Conservation (phyloP, 371 early-diverging fungal species). For the Mucor ambiguus region DNA sequence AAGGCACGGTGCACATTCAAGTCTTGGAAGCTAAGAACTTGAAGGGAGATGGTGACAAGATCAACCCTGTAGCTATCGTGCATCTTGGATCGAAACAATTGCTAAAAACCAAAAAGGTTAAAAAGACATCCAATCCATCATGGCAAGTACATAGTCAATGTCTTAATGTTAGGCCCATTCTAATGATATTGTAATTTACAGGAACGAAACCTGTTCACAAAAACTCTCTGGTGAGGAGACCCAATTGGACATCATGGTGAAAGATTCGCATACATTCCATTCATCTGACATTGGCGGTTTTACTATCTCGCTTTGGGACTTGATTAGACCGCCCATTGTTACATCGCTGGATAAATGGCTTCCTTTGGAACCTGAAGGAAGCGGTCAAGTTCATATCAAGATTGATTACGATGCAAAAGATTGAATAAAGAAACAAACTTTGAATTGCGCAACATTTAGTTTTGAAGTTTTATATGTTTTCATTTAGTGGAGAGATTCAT, state of each 20-base stretch:
- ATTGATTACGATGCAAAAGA: slow-evolving; percentile 22
- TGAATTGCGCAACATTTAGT: no score
- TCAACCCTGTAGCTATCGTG: slow-evolving; percentile 54
- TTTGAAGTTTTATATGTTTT: no score
- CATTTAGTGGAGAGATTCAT: no score
- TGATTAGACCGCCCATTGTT: slow-evolving; percentile 26
- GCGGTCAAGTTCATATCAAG: slow-evolving; percentile 44
- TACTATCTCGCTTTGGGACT: slow-evolving; percentile 54
- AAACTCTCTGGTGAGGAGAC: slow-evolving; percentile 35
- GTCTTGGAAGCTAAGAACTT: slow-evolving; percentile 60
- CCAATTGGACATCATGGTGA: slow-evolving; percentile 56
- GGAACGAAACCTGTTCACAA: slow-evolving; percentile 20
- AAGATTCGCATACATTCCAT: slow-evolving; percentile 68
- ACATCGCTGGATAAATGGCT: slow-evolving; percentile 36
- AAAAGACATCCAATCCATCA: slow-evolving; percentile 70
- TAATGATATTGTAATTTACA: not conserved
- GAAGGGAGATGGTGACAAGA: slow-evolving; percentile 53
- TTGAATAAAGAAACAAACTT: not conserved
- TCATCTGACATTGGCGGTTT: slow-evolving; percentile 63
- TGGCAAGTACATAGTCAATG: slow-evolving; percentile 46
- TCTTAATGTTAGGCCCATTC: not conserved
- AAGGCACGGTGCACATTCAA: slow-evolving; percentile 42
- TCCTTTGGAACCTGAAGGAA: slow-evolving; percentile 37
- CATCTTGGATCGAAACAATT: slow-evolving; percentile 52
- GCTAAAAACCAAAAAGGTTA: slow-evolving; percentile 73